Evolutionary conservation across 2,329 filamentous ascomycete species (phyloP).

Genomic region (Penicillium frequentans): DNA sequence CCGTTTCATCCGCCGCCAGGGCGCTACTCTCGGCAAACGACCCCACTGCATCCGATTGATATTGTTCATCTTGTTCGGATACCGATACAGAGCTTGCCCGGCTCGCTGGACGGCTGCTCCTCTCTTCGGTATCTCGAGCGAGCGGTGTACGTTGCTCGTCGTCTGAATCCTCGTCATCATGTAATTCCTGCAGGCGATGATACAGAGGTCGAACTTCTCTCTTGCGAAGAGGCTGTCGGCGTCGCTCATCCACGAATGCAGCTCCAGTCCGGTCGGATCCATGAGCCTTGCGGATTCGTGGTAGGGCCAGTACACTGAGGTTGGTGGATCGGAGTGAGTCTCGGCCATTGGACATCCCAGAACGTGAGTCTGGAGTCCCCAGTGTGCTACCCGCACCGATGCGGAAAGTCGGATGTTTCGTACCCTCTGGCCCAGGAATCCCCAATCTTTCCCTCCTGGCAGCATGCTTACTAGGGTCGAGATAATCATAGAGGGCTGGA

Average conservation of each 20-base stretch:
- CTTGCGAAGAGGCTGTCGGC: slow-evolving; percentile 54
- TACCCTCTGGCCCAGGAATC: slow-evolving; percentile 67
- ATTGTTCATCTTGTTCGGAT: slow-evolving; percentile 49
- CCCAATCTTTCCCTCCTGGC: slow-evolving; percentile 79
- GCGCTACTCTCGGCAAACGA: slow-evolving; percentile 12
- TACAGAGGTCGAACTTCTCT: slow-evolving; percentile 77
- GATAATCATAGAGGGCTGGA: slow-evolving; percentile 74
- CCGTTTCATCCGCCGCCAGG: slow-evolving; percentile 15
- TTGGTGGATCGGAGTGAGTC: slow-evolving; percentile 34
- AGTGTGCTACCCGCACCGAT: slow-evolving; percentile 61
- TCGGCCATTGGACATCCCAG: slow-evolving; percentile 42
- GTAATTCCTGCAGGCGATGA: slow-evolving; percentile 72
- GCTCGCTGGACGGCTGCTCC: slow-evolving; percentile 77
- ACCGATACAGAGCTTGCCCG: slow-evolving; percentile 59
- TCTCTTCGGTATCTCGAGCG: slow-evolving; percentile 77
- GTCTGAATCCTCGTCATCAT: slow-evolving; percentile 81
- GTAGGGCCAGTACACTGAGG: slow-evolving; percentile 65
- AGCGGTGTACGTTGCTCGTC: slow-evolving; percentile 71
- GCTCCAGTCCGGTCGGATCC: slow-evolving; percentile 59
- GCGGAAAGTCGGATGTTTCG: slow-evolving; percentile 56
- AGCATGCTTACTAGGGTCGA: slow-evolving; percentile 78
- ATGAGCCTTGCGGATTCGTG: slow-evolving; percentile 70
- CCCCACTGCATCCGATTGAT: slow-evolving; percentile 27
- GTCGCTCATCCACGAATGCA: slow-evolving; percentile 69
- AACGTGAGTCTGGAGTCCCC: slow-evolving; percentile 61